phyloP scores from a whole-genome alignment of 306 rosid species.

The Prunus campanulata region DNA sequence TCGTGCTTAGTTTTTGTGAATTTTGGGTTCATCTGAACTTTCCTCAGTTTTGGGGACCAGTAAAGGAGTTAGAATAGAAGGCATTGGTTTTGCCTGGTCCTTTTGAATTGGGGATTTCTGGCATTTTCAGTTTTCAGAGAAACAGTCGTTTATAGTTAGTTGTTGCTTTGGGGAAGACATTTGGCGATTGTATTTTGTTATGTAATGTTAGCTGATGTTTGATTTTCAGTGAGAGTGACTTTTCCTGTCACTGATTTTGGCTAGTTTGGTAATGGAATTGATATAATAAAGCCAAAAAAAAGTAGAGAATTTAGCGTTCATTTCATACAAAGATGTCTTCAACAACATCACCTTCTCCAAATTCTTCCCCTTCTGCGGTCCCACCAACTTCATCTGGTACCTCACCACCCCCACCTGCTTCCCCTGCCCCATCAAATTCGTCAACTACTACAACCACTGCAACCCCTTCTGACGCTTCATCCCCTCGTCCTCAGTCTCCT shows the following conservation, averaged over 20 bases:
- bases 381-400: constrained; percentile 49
- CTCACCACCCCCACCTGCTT: constrained; percentile 22
- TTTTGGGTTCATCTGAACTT: constrained; percentile 14
- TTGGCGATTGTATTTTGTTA: constrained; percentile 25
- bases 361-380: constrained; percentile 57
- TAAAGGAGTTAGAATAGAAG: background rate
- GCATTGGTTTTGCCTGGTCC: background rate
- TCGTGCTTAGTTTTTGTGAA: constrained; percentile 13
- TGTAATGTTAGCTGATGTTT: constrained; percentile 10
- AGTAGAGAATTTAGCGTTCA: constrained; percentile 22
- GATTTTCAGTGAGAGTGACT: constrained; percentile 9
- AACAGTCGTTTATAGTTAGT: constrained; percentile 10
- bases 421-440: constrained; percentile 45
- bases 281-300: constrained; percentile 7
- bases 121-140: constrained; percentile 3
- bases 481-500: constrained; percentile 38
- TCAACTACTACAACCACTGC: constrained; percentile 28
- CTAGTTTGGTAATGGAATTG: constrained; percentile 27
- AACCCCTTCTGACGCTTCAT: constrained; percentile 29
- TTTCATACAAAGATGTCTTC: constrained; percentile 53
- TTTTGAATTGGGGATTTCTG: constrained; percentile 27
- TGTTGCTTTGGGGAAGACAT: constrained; percentile 6
- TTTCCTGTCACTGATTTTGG: constrained; percentile 14
- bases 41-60: constrained; percentile 11
- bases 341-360: constrained; percentile 57